Evolutionary conservation across 768 basidiomycete genomes (phyloP), one percentile per base, ranked within the genome.

Genomic region (Lactarius trivialis): DNA sequence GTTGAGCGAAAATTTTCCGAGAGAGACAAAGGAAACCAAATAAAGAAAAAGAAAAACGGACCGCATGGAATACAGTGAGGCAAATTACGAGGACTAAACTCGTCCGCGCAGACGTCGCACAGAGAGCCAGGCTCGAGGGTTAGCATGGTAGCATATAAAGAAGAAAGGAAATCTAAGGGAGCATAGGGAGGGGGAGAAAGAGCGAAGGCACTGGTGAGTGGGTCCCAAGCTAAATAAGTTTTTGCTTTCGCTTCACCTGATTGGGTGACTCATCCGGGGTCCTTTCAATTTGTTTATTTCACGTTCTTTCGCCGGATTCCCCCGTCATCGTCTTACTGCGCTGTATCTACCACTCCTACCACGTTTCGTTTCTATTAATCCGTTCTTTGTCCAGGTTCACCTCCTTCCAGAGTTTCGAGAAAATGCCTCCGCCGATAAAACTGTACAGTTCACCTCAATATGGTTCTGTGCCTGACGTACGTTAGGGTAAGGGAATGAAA

Each of bases 71-170:
- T 90, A 56, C 83, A 88, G 73, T 91, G 86, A 64, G 89, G 89
- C 65, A 82, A 76, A 73, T 83, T 84, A 69, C 85, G 85, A 61
- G 83, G 78, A 71, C 85, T 85, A 75, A 82, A 91, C 79, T 91
- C 88, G 76, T 91, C 89, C 71, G 89, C 89, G 79, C 89, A 91
- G 71, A 91, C 89, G 81, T 91, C 89, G 85, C 89, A 91, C 74
- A 85, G 80, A 73, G 86, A 90, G 75, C 87, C 87, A 74, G 87
- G 83, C 77, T 78, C 81, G 71, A 91, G 86, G 73, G 89, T 87
- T 77, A 91, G 83, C 89, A 91, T 91, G 54, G 65, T 66, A 56
- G 68, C 66, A 63, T 66, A 64, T 43, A 69, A 56, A 66, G 64
- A 58, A 52, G 54, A 52, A 19, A 55, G 52, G 58, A 62, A 66